A percentile compares a stretch with the other conserved stretches of the same genome.
Conservation (phyloP, 495 filamentous ascomycete species). For the Astrothelium subdiscretum region DNA sequence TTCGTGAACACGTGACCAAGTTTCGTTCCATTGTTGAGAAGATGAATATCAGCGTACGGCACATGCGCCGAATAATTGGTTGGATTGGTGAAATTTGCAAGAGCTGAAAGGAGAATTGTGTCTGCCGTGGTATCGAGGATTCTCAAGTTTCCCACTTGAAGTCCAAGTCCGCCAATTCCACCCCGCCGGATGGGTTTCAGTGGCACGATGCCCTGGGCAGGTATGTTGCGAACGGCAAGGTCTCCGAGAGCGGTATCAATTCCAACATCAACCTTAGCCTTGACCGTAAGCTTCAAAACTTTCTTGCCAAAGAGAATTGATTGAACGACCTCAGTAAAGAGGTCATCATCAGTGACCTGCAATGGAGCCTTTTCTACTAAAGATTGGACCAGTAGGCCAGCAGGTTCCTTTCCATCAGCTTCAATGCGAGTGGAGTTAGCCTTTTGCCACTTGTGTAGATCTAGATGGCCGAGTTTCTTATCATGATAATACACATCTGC, state of each 20-base stretch:
- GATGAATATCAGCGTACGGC: constrained; percentile 63
- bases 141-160: constrained; percentile 36
- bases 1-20: constrained; percentile 60
- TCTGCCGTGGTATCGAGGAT: constrained; percentile 57
- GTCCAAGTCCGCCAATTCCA: neutral
- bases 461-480: constrained; percentile 62
- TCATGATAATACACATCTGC: constrained; percentile 69
- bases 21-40: constrained; percentile 59
- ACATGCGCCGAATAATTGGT: constrained; percentile 70
- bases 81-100: constrained; percentile 77
- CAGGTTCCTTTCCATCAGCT: constrained; percentile 34
- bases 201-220: constrained; percentile 70
- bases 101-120: constrained; percentile 54
- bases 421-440: constrained; percentile 66
- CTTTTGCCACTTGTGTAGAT: constrained; percentile 69
- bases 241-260: constrained; percentile 68
- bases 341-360: constrained; percentile 60
- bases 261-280: constrained; percentile 74
- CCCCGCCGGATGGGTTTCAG: constrained; percentile 55
- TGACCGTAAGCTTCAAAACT: constrained; percentile 51
- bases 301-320: constrained; percentile 60
- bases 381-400: constrained; percentile 58
- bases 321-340: constrained; percentile 65
- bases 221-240: constrained; percentile 67
- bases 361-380: constrained; percentile 66